Evolutionary conservation across 164 flowering plant genomes (phyloP).

Genomic region (Liquidambar formosana): DNA sequence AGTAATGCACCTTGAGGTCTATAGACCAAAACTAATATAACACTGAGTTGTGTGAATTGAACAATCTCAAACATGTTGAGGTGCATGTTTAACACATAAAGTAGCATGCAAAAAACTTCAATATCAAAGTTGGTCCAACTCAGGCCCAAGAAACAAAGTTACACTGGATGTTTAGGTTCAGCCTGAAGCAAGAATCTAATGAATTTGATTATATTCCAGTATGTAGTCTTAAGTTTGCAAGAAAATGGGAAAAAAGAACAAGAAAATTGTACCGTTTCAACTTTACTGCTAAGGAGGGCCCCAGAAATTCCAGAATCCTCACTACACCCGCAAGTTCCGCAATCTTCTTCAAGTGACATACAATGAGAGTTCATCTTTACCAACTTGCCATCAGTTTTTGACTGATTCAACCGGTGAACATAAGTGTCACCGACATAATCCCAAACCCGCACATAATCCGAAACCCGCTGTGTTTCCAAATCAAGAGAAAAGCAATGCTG

Average conservation of each 20-base stretch:
- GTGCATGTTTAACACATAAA: neutral
- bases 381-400: slow-evolving; percentile 76
- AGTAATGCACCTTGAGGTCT: neutral
- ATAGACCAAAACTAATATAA: neutral
- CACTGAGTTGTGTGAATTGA: neutral
- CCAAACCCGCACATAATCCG: slow-evolving; percentile 99
- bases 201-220: too few species aligned
- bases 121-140: neutral
- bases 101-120: neutral
- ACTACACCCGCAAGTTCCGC: slow-evolving; percentile 53
- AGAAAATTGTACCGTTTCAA: slow-evolving; percentile 60
- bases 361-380: slow-evolving; percentile 46
- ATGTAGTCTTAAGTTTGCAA: neutral
- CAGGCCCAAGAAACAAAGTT: neutral
- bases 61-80: neutral
- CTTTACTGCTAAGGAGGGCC: slow-evolving; percentile 75
- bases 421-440: slow-evolving; percentile 95
- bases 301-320: slow-evolving; percentile 73
- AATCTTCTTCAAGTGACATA: slow-evolving; percentile 60
- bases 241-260: neutral
- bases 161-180: neutral
- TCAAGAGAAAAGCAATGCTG: slow-evolving; percentile 91
- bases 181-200: too few species aligned
- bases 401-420: slow-evolving; percentile 89
- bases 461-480: slow-evolving; percentile 74